Base-by-base conservation (phyloP, 2,329 filamentous ascomycete genomes). In the Cercospora zeae-maydis region DNA sequence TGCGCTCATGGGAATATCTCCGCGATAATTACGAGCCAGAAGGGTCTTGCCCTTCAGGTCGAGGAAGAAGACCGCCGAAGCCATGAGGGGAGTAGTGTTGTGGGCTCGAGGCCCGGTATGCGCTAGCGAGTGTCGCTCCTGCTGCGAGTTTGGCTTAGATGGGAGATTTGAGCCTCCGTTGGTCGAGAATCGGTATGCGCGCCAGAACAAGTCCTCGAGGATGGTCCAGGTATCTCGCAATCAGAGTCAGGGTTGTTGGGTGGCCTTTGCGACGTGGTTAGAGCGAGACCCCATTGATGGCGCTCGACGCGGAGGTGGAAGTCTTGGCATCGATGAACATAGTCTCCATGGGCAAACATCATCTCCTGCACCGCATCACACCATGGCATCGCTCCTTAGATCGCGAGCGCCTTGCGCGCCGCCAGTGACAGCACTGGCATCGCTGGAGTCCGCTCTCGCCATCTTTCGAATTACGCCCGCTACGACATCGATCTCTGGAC, bases 1-100 rank as follows among this genome's bases (percentile, higher is more conserved):
- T 36, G 95, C 95, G 63, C 92, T 96, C 95, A 99, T 98, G 78
- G 95, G 95, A 69, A 99, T 96, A 74, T 99, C 95, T 78, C 95
- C 95, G 77, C 95, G 87, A 79, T 99, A 99, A 82, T 99, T 99
- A 75, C 95, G 91, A 78, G 95, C 95, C 75, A 99, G 85, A 72
- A 99, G 93, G 82, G 95, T 98, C 93, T 99, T 99, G 91, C 95
- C 95, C 92, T 99, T 99, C 71, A 99, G 85, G 79, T 99, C 95
- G 74, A 99, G 89, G 78, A 99, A 99, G 86, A 99, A 99, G 74
- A 99, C 78, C 69, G 95, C 95, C 65, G 95, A 99, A 72, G 95
- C 95, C 95, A 99, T 99, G 76, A 72, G 83, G 60, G 59, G 27
- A 51, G 54, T 21, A 27, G 57, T 36, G 51, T 39, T 56, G 51